Conservation (phyloP, 2,329 filamentous ascomycete species). For the Cordyceps cicadae region DNA sequence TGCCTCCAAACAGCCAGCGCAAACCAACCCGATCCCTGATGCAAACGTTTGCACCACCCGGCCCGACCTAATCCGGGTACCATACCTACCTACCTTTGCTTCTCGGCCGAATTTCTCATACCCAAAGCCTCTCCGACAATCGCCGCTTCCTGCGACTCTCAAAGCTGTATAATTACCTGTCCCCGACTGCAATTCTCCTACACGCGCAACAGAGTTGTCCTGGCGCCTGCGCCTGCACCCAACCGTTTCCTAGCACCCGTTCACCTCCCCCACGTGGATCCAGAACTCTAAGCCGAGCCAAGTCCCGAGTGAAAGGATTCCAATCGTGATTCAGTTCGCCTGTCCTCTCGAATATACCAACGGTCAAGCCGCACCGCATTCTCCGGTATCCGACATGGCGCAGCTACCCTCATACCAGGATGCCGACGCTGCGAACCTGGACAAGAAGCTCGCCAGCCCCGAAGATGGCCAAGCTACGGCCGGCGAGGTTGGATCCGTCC, state of each 20-base stretch:
- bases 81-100: background rate
- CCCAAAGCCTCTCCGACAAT: background rate
- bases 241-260: background rate
- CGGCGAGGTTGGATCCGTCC: slow-evolving; percentile 14
- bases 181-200: background rate
- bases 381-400: background rate
- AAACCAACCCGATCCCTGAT: background rate
- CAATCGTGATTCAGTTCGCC: background rate
- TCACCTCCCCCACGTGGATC: slow-evolving; percentile 1
- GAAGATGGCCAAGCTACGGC: background rate
- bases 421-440: background rate
- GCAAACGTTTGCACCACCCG: background rate
- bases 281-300: background rate
- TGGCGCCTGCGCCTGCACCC: background rate
- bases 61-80: background rate
- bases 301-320: background rate
- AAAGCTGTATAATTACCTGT: background rate
- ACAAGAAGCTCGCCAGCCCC: slow-evolving; percentile 6
- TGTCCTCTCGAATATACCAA: background rate
- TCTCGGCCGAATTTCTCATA: background rate
- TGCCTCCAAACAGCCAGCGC: background rate
- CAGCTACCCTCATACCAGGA: slow-evolving; percentile 7
- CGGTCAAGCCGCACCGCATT: background rate
- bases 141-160: background rate
- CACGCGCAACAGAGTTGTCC: background rate